Percentiles rank a stretch among this genome's conserved stretches.
These are phyloP conservation scores for Asterochloris erici DNA, from an alignment of 139 green algal genomes.

Conservation along the genomic window DNA sequence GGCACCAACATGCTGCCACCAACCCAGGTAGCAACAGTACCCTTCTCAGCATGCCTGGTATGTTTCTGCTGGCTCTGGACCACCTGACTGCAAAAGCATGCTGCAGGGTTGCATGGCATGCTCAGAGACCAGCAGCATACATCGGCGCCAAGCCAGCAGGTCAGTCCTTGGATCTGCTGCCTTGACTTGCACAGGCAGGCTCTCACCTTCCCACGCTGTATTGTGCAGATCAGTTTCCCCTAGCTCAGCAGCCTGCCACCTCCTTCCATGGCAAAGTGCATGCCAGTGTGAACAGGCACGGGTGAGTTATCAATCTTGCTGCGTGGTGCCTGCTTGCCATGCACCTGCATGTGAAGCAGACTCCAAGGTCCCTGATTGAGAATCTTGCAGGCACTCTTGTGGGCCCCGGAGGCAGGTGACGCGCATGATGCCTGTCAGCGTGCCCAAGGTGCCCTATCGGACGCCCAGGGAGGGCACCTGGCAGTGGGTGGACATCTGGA, in stretches of 20 bases:
- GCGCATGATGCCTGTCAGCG: conserved; percentile 84
- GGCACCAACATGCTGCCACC: too few species aligned
- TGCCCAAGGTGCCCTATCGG: conserved; percentile 82
- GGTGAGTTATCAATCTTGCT: neutral
- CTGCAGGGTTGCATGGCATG: too few species aligned
- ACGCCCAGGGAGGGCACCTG: conserved; percentile 67
- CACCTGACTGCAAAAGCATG: too few species aligned
- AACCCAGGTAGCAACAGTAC: too few species aligned
- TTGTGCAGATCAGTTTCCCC: neutral
- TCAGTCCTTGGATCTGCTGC: too few species aligned
- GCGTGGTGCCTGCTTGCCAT: neutral
- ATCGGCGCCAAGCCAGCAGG: too few species aligned
- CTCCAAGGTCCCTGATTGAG: neutral
- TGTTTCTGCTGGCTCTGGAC: too few species aligned
- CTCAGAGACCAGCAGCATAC: too few species aligned
- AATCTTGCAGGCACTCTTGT: conserved; percentile 4
- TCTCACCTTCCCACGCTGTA: too few species aligned
- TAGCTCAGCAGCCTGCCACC: neutral
- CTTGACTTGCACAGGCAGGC: too few species aligned
- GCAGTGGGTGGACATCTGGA: conserved; percentile 96
- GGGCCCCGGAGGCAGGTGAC: conserved; percentile 38
- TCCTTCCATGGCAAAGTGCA: conserved; percentile 8
- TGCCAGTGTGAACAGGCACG: neutral
- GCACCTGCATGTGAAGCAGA: neutral
- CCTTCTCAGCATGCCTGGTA: too few species aligned